Evolutionary conservation across 73 alveolate genomes (phyloP).

Genomic region (Tetrahymena borealis): DNA sequence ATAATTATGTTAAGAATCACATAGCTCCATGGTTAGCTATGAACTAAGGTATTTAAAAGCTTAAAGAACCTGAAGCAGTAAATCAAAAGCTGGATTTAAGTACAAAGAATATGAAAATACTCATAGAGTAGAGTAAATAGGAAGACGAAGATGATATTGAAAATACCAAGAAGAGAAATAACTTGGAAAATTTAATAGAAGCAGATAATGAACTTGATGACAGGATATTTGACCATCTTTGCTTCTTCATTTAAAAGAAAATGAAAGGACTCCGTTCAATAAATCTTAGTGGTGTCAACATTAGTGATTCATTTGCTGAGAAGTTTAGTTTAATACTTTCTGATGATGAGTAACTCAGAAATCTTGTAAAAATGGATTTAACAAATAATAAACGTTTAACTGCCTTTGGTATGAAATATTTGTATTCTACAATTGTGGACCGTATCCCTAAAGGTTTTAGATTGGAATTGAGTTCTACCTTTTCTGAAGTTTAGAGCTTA

Average conservation of each 20-base stretch:
- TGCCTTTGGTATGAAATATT: neutral
- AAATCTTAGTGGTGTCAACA: neutral
- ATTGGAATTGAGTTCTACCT: neutral
- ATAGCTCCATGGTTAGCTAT: neutral
- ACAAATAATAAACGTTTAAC: neutral
- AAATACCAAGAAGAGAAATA: neutral
- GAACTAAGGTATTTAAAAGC: neutral
- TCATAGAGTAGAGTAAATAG: neutral
- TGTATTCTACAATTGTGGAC: neutral
- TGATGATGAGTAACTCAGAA: neutral
- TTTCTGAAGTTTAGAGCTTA: neutral
- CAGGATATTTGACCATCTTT: neutral
- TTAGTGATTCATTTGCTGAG: neutral
- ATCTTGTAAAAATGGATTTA: neutral
- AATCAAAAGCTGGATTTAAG: neutral
- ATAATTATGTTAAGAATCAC: neutral
- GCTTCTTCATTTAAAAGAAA: neutral
- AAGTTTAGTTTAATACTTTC: neutral
- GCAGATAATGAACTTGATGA: neutral
- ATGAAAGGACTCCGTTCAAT: neutral
- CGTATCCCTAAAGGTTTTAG: neutral
- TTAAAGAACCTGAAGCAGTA: neutral
- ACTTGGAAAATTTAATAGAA: neutral
- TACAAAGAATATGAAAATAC: neutral
- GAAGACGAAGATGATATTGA: neutral